phyloP scores from a whole-genome alignment of 1,284 basidiomycete genomes.

The Uromyces viciae-fabae region DNA sequence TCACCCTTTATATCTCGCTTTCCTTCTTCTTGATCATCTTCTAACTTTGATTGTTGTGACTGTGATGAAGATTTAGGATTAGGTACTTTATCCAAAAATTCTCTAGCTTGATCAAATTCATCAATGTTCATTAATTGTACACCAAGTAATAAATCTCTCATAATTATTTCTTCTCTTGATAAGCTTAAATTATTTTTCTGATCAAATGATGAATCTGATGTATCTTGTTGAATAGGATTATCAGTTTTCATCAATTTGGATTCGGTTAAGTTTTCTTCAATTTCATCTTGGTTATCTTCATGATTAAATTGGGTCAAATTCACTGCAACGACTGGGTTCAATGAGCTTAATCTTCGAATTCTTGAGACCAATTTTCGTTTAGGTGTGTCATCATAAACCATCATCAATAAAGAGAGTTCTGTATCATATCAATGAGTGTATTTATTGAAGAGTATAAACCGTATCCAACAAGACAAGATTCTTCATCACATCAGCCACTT shows the following conservation, averaged over 20 bases:
- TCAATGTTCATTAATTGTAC: constrained; percentile 21
- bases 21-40: too few relatives aligned
- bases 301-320: too few relatives aligned
- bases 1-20: too few relatives aligned
- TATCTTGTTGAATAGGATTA: too few relatives aligned
- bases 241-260: too few relatives aligned
- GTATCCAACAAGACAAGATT: neutral
- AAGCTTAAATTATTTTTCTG: too few relatives aligned
- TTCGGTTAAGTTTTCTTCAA: too few relatives aligned
- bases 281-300: too few relatives aligned
- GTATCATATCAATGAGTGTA: neutral
- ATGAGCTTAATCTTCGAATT: neutral
- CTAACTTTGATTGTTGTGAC: too few relatives aligned
- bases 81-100: constrained; percentile 14
- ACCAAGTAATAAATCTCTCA: constrained; percentile 12
- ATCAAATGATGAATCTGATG: too few relatives aligned
- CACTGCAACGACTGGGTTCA: constrained; percentile 3
- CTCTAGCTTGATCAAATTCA: constrained; percentile 6
- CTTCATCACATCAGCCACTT: neutral
- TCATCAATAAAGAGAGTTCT: constrained; percentile 18
- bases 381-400: constrained; percentile 10
- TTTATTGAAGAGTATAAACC: neutral
- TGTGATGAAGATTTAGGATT: too few relatives aligned
- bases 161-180: constrained; percentile 4
- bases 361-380: constrained; percentile 3